Conservation (phyloP, 352 stramenopile genomes). For the Proteromonas lacertae region DNA sequence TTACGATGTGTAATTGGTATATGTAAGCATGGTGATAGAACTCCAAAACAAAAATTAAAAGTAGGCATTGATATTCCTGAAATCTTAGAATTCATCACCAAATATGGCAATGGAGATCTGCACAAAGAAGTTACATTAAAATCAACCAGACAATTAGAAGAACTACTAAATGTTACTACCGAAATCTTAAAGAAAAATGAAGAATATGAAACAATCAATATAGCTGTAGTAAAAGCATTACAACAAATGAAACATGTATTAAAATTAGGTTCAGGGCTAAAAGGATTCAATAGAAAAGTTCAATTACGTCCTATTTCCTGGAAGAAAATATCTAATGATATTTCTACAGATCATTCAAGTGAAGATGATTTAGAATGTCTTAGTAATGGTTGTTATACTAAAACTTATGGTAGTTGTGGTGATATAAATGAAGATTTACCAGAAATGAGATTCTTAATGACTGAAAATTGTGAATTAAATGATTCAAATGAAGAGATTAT, state of each 20-base stretch:
- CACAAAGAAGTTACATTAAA: conserved; percentile 43
- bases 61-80: conserved; percentile 18
- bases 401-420: too few relatives aligned
- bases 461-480: too few relatives aligned
- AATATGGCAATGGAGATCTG: too few relatives aligned
- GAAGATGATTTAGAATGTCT: background rate
- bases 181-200: conserved; percentile 14
- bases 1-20: conserved; percentile 92
- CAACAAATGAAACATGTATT: background rate
- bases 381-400: too few relatives aligned
- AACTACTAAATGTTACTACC: conserved; percentile 26
- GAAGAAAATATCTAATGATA: conserved; percentile 11
- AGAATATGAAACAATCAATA: too few relatives aligned
- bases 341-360: background rate
- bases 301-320: conserved; percentile 55
- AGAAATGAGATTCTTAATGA: too few relatives aligned
- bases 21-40: conserved; percentile 85
- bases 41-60: conserved; percentile 96
- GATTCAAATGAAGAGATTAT: too few relatives aligned
- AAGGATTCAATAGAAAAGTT: conserved; percentile 90
- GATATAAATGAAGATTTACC: too few relatives aligned
- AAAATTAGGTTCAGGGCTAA: background rate
- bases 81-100: too few relatives aligned
- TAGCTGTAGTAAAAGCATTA: background rate
- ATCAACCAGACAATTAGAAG: conserved; percentile 20